Evolutionary conservation across 1,284 basidiomycete genomes (phyloP).

Genomic region (Fomitopsis betulina): DNA sequence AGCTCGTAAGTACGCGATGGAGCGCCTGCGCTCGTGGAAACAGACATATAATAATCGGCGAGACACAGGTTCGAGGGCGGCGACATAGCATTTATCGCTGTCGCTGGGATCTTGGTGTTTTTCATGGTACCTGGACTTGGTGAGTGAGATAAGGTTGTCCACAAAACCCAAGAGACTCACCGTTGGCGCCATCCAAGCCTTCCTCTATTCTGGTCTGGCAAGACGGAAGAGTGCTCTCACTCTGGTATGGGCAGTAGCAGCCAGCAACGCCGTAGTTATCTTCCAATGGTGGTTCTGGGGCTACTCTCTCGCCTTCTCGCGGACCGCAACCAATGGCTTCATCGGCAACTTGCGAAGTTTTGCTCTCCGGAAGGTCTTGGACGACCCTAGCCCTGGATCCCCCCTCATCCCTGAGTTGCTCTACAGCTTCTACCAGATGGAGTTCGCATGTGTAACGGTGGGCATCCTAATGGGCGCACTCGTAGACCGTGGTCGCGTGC

Average conservation of each 20-base stretch:
- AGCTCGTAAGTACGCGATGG: slow-evolving; percentile 1
- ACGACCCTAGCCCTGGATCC: slow-evolving; percentile 72
- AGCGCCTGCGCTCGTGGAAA: neutral
- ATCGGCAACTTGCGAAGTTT: slow-evolving; percentile 77
- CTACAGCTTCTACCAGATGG: slow-evolving; percentile 89
- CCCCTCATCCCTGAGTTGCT: slow-evolving; percentile 67
- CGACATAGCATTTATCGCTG: slow-evolving; percentile 74
- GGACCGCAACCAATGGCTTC: slow-evolving; percentile 71
- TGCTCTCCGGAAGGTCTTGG: slow-evolving; percentile 70
- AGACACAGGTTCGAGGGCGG: slow-evolving; percentile 53
- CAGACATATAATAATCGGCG: neutral
- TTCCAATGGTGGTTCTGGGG: slow-evolving; percentile 92
- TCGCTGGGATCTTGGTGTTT: slow-evolving; percentile 76
- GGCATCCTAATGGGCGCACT: slow-evolving; percentile 78
- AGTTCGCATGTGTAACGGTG: slow-evolving; percentile 78
- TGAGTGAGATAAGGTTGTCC: slow-evolving; percentile 21
- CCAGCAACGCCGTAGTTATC: slow-evolving; percentile 74
- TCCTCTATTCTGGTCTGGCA: slow-evolving; percentile 86
- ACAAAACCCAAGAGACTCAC: neutral
- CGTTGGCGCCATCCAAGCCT: slow-evolving; percentile 37
- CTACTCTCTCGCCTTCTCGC: slow-evolving; percentile 79
- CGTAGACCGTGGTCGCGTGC: slow-evolving; percentile 84
- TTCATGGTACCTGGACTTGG: slow-evolving; percentile 79
- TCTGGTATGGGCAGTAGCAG: slow-evolving; percentile 66
- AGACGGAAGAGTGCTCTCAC: slow-evolving; percentile 71